phyloP scores from a whole-genome alignment of 139 green algal species.

The Tetraselmis striata region DNA sequence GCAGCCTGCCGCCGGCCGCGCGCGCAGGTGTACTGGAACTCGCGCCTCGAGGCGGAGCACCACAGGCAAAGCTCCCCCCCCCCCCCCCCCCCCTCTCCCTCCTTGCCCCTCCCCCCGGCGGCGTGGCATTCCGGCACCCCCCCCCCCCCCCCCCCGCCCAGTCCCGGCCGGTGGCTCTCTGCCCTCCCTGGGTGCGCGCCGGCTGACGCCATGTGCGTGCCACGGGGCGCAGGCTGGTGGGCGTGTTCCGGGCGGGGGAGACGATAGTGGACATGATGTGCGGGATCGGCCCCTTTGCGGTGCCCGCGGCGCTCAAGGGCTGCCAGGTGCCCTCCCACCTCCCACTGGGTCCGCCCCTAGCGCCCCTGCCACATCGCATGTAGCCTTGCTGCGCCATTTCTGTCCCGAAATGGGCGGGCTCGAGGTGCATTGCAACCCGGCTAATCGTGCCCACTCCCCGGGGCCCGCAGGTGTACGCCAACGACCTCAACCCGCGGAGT shows the following conservation, averaged over 20 bases:
- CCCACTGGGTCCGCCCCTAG: neutral
- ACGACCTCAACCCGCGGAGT: constrained; percentile 92
- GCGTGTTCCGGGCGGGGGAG: constrained; percentile 45
- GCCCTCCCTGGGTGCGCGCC: too few species aligned
- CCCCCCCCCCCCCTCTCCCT: neutral
- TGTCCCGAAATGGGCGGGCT: too few species aligned
- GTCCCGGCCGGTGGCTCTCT: too few species aligned
- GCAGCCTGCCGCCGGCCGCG: too few species aligned
- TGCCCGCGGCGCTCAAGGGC: constrained; percentile 76
- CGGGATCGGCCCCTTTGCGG: constrained; percentile 92
- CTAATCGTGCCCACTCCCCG: too few species aligned
- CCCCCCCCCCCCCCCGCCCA: too few species aligned
- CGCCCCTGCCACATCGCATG: neutral
- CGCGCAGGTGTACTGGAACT: constrained; percentile 97
- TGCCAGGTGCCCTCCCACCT: constrained; percentile 50
- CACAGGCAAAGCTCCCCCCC: constrained; percentile 33
- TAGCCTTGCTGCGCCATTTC: neutral
- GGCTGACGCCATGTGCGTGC: too few species aligned
- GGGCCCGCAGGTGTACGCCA: constrained; percentile 76
- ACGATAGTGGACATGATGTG: constrained; percentile 83
- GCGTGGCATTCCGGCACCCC: too few species aligned
- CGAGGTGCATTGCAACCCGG: too few species aligned
- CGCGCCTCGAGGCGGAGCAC: constrained; percentile 90
- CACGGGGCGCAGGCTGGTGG: constrained; percentile 51
- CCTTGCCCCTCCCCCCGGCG: neutral